These are phyloP conservation scores for Bolboschoenoplectus hybrid DNA, from an alignment of 202 grass and related monocot species.

Conservation along the genomic window DNA sequence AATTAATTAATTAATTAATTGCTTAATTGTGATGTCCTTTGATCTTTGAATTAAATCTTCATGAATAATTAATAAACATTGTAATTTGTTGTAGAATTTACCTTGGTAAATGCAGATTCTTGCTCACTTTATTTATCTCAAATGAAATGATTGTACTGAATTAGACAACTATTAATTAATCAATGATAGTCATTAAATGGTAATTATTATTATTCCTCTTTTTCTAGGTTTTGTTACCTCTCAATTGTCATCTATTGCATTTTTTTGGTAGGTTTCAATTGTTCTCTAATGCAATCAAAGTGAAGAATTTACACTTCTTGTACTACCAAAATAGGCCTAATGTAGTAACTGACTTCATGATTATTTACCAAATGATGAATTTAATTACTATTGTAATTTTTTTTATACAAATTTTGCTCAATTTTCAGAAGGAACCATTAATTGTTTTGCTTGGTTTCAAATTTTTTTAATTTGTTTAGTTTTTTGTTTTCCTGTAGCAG, in stretches of 20 bases:
- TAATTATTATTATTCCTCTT: not conserved
- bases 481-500: no score
- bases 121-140: not conserved
- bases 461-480: no score
- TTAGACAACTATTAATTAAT: not conserved
- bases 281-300: slow-evolving; percentile 16
- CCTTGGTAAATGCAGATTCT: slow-evolving; percentile 34
- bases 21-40: not conserved
- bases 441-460: not conserved
- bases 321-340: not conserved
- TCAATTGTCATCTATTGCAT: slow-evolving; percentile 23
- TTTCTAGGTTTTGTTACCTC: not conserved
- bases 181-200: not conserved
- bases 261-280: not conserved
- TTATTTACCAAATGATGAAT: not conserved
- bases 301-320: not conserved
- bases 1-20: no score
- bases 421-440: not conserved
- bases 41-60: not conserved
- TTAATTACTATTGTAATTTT: not conserved
- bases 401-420: not conserved
- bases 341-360: not conserved
- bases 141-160: not conserved
- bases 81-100: slow-evolving; percentile 21
- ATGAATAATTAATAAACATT: not conserved